Evolutionary conservation across 2,329 filamentous ascomycete genomes (phyloP).

Genomic region (Stemphylium lycopersici): DNA sequence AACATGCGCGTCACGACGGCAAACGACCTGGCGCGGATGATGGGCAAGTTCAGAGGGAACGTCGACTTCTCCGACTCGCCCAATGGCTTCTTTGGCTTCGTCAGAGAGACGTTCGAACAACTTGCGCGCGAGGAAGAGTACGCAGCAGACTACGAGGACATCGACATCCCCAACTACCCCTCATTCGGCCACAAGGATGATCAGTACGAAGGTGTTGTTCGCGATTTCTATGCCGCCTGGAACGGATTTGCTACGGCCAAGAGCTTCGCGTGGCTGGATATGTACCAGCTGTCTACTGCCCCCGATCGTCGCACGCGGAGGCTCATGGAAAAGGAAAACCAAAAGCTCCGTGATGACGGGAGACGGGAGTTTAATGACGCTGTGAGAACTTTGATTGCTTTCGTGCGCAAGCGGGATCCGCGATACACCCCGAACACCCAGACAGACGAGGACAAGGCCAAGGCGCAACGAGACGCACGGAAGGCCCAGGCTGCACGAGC

Average conservation of each 20-base stretch:
- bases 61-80: conserved; percentile 82
- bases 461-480: conserved; percentile 75
- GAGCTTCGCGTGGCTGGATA: conserved; percentile 87
- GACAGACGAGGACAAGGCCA: conserved; percentile 80
- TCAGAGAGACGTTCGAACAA: conserved; percentile 77
- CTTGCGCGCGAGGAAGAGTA: conserved; percentile 80
- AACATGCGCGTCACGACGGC: conserved; percentile 79
- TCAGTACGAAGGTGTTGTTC: conserved; percentile 75
- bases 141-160: conserved; percentile 71
- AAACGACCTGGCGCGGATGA: conserved; percentile 77
- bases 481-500: conserved; percentile 84
- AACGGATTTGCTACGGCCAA: conserved; percentile 82
- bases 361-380: conserved; percentile 91
- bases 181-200: conserved; percentile 81
- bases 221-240: conserved; percentile 83
- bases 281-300: conserved; percentile 81
- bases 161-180: conserved; percentile 71
- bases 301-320: conserved; percentile 83
- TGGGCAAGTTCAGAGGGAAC: conserved; percentile 78
- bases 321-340: conserved; percentile 95
- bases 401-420: conserved; percentile 89
- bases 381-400: conserved; percentile 82
- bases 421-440: conserved; percentile 79
- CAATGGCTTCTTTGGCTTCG: conserved; percentile 82
- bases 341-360: conserved; percentile 78